Evolutionary conservation across 352 stramenopile genomes (phyloP).

Genomic region (Phytophthora pisi): DNA sequence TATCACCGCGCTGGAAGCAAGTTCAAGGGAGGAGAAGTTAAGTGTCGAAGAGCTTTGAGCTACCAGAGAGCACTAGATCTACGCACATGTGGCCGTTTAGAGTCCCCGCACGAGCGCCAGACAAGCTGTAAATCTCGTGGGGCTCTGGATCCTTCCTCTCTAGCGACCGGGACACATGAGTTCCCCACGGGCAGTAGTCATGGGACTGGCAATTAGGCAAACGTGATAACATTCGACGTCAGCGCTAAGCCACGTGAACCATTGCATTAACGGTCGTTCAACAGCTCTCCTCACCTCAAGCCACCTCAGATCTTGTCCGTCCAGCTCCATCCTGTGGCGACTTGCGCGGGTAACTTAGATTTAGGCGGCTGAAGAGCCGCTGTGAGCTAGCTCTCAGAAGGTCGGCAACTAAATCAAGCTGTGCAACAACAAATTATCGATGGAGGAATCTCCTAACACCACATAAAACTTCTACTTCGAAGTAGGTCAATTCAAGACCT

Average conservation of each 20-base stretch:
- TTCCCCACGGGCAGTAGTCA: slow-evolving; percentile 51
- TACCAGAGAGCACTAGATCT: background rate
- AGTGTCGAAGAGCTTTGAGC: background rate
- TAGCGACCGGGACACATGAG: slow-evolving; percentile 41
- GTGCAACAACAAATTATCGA: background rate
- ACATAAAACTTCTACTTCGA: too few relatives aligned
- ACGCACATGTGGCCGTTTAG: slow-evolving; percentile 60
- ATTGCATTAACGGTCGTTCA: too few relatives aligned
- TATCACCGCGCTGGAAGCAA: slow-evolving; percentile 53
- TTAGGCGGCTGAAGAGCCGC: slow-evolving; percentile 9
- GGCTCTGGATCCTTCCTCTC: slow-evolving; percentile 20
- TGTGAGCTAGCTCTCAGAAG: background rate
- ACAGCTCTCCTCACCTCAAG: slow-evolving; percentile 19
- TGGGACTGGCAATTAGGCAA: slow-evolving; percentile 29
- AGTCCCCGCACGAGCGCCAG: slow-evolving; percentile 28
- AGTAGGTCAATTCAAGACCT: background rate
- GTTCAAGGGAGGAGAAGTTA: background rate
- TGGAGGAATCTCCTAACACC: too few relatives aligned
- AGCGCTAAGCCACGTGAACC: too few relatives aligned
- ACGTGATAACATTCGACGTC: background rate
- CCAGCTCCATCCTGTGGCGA: slow-evolving; percentile 12
- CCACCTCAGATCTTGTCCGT: slow-evolving; percentile 31
- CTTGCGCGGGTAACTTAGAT: background rate
- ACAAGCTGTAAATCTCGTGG: slow-evolving; percentile 30
- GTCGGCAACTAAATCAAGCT: background rate